These are phyloP conservation scores for Aspergillus affinis DNA, from an alignment of 495 filamentous ascomycete species.

Conservation along the genomic window DNA sequence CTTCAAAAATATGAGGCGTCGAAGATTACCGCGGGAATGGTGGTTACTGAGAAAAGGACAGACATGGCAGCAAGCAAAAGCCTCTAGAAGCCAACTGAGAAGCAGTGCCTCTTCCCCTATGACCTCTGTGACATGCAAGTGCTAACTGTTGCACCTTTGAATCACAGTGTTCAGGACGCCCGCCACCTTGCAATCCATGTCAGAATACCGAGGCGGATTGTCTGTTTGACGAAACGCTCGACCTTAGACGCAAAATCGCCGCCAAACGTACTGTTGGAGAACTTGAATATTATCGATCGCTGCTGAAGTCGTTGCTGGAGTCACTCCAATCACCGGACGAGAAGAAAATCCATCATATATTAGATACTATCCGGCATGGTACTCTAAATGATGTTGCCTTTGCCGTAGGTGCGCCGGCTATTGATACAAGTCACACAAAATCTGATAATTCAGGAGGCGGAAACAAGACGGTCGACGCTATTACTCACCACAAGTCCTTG, in stretches of 20 bases:
- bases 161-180: conserved; percentile 39
- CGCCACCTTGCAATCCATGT: conserved; percentile 42
- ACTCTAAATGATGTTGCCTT: conserved; percentile 27
- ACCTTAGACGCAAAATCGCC: conserved; percentile 42
- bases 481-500: conserved; percentile 1
- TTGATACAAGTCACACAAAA: conserved; percentile 21
- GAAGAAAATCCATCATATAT: conserved; percentile 24
- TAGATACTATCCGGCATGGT: conserved; percentile 28
- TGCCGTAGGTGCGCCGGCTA: conserved; percentile 20
- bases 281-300: conserved; percentile 31
- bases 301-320: conserved; percentile 31
- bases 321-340: conserved; percentile 27
- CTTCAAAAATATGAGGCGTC: no score
- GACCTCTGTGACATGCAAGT: not conserved
- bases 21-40: no score
- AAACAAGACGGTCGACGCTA: conserved; percentile 17
- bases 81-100: not conserved
- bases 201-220: conserved; percentile 30
- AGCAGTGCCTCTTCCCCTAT: not conserved
- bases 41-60: not conserved
- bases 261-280: conserved; percentile 39
- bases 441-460: conserved; percentile 13
- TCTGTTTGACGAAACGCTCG: conserved; percentile 40
- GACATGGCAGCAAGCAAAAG: not conserved
- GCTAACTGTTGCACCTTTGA: conserved; percentile 8